Conservation (phyloP, 768 basidiomycete genomes). For the Coprinopsis marcescibilis region DNA sequence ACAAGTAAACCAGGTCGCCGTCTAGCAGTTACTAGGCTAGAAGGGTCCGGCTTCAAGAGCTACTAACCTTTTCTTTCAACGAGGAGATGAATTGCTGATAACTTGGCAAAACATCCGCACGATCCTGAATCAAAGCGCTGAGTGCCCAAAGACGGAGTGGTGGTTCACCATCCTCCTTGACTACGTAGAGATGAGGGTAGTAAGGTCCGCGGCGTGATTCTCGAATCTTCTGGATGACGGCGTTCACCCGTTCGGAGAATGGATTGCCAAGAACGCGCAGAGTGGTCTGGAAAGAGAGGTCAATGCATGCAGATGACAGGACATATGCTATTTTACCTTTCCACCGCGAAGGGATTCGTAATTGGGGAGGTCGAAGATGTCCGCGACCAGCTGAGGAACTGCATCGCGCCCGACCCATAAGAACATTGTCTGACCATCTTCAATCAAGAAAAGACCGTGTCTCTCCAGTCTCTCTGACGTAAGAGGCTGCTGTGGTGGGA, state of each 20-base stretch:
- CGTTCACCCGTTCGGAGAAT: constrained; percentile 94
- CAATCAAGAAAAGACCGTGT: constrained; percentile 94
- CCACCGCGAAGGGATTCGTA: constrained; percentile 91
- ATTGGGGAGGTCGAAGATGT: constrained; percentile 86
- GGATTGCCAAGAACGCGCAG: constrained; percentile 88
- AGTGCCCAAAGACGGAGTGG: constrained; percentile 93
- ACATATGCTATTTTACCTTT: constrained; percentile 52
- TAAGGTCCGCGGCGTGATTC: constrained; percentile 93
- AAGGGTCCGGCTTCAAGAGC: constrained; percentile 14
- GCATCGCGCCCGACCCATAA: constrained; percentile 98
- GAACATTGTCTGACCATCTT: constrained; percentile 97
- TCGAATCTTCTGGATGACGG: constrained; percentile 88
- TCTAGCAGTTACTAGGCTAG: background rate
- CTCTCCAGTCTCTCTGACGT: constrained; percentile 94
- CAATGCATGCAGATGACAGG: background rate
- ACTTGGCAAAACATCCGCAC: constrained; percentile 89
- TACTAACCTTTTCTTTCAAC: constrained; percentile 81
- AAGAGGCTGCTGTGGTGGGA: constrained; percentile 84
- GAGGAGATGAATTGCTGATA: constrained; percentile 92
- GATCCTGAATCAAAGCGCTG: constrained; percentile 90
- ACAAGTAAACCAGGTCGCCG: constrained; percentile 2
- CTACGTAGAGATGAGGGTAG: constrained; percentile 89
- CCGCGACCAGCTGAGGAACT: constrained; percentile 89
- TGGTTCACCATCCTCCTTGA: constrained; percentile 97
- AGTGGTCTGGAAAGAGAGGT: constrained; percentile 53